These are phyloP conservation scores for Trypanosomatidae sp. DNA, from an alignment of 208 protist genomes.

Conservation along the genomic window DNA sequence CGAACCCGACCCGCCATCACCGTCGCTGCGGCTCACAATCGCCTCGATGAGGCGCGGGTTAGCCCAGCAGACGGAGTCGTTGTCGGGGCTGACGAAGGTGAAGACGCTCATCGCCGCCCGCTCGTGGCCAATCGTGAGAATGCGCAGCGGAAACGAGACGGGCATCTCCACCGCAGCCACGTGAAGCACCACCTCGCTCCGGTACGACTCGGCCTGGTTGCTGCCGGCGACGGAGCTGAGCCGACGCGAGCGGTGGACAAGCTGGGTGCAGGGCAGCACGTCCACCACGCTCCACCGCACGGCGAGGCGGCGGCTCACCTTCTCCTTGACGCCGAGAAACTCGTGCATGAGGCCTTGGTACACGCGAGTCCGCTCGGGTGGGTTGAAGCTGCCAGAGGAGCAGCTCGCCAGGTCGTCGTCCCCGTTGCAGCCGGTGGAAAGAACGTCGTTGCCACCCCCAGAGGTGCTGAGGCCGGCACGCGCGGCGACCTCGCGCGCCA, in stretches of 20 bases:
- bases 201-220: neutral
- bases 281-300: conserved; percentile 25
- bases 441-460: too few species aligned
- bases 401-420: neutral
- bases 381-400: conserved; percentile 4
- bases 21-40: neutral
- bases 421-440: too few species aligned
- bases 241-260: neutral
- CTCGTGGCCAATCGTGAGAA: conserved; percentile 50
- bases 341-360: conserved; percentile 27
- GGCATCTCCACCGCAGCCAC: conserved; percentile 23
- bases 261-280: conserved; percentile 12
- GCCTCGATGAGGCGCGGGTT: conserved; percentile 43
- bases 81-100: conserved; percentile 25
- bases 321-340: conserved; percentile 15
- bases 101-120: conserved; percentile 47
- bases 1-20: too few species aligned
- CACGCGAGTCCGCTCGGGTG: conserved; percentile 5
- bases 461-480: too few species aligned
- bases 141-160: conserved; percentile 18
- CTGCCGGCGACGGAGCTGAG: neutral
- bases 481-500: too few species aligned
- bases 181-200: conserved; percentile 32
- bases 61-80: conserved; percentile 38
- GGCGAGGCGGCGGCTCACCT: conserved; percentile 9